A percentile compares a stretch with the other conserved stretches of the same genome.
Evolutionary conservation across 306 rosid genomes (phyloP).

Genomic region (Fragaria vesca): DNA sequence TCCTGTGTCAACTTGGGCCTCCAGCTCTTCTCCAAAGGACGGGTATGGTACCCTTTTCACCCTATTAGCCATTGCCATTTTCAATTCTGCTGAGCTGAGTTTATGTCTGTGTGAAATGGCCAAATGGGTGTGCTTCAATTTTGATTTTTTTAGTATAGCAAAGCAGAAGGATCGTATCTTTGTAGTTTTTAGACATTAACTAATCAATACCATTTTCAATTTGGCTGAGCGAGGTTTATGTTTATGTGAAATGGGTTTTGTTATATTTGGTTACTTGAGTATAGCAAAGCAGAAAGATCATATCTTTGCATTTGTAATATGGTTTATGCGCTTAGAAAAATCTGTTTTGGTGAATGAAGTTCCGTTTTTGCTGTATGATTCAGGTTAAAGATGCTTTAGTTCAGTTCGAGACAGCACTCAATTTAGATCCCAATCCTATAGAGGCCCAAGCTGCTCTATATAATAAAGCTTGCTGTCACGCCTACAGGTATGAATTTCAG

Average conservation of each 20-base stretch:
- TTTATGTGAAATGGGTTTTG: too few species aligned
- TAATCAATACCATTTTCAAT: background rate
- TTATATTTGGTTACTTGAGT: background rate
- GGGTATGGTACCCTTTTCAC: conserved; percentile 41
- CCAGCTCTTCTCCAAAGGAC: conserved; percentile 87
- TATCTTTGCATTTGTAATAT: background rate
- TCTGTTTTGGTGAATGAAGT: background rate
- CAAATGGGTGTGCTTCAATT: background rate
- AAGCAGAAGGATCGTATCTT: background rate
- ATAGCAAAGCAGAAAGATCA: background rate
- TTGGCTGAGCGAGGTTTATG: background rate
- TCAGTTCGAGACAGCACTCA: conserved; percentile 84
- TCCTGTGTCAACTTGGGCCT: conserved; percentile 85
- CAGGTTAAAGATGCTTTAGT: conserved; percentile 94
- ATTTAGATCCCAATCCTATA: conserved; percentile 73
- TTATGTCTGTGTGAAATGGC: background rate
- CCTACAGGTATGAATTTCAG: conserved; percentile 57
- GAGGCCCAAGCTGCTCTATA: conserved; percentile 95
- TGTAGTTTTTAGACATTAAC: background rate
- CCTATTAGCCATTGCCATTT: background rate
- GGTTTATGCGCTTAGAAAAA: background rate
- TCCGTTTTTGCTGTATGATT: background rate
- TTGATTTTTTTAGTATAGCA: background rate
- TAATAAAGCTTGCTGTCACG: conserved; percentile 97
- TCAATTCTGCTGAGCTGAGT: background rate